Evolutionary conservation across 164 flowering plant genomes (phyloP).

Genomic region (Buxus sempervirens): DNA sequence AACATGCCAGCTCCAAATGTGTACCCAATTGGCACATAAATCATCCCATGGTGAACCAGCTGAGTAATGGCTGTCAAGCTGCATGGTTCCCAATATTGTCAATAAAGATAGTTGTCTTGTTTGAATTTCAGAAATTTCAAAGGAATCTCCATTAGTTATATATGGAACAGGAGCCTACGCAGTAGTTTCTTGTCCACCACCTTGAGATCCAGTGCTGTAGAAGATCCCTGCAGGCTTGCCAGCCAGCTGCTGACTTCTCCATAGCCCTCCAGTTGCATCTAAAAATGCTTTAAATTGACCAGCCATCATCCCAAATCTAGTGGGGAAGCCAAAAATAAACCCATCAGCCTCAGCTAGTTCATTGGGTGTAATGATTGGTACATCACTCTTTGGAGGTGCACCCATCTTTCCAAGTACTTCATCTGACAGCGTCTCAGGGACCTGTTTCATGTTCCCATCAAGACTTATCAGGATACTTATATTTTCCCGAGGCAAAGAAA

Average conservation of each 20-base stretch:
- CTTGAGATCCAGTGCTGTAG: constrained; percentile 66
- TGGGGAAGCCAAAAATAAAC: constrained; percentile 58
- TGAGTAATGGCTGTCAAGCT: constrained; percentile 72
- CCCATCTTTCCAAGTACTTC: constrained; percentile 60
- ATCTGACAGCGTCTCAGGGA: constrained; percentile 55
- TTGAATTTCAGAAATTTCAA: background rate
- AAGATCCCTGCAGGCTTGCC: constrained; percentile 75
- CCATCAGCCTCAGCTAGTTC: constrained; percentile 69
- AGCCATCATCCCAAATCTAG: constrained; percentile 74
- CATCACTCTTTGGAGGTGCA: constrained; percentile 64
- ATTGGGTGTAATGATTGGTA: constrained; percentile 40
- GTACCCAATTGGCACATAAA: constrained; percentile 70
- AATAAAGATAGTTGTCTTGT: background rate
- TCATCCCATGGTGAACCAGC: constrained; percentile 69
- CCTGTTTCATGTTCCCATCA: constrained; percentile 31
- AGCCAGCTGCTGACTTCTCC: constrained; percentile 52
- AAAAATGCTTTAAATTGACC: constrained; percentile 62
- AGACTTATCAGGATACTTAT: no score
- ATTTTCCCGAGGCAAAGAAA: no score
- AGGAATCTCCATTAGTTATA: background rate
- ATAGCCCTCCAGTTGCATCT: constrained; percentile 60
- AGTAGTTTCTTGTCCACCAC: constrained; percentile 73
- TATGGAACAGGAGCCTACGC: constrained; percentile 35
- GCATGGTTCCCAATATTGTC: constrained; percentile 6
- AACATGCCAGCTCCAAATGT: constrained; percentile 76